Conservation (phyloP, 2,329 filamentous ascomycete species). For the Cryphonectria naterciae region DNA sequence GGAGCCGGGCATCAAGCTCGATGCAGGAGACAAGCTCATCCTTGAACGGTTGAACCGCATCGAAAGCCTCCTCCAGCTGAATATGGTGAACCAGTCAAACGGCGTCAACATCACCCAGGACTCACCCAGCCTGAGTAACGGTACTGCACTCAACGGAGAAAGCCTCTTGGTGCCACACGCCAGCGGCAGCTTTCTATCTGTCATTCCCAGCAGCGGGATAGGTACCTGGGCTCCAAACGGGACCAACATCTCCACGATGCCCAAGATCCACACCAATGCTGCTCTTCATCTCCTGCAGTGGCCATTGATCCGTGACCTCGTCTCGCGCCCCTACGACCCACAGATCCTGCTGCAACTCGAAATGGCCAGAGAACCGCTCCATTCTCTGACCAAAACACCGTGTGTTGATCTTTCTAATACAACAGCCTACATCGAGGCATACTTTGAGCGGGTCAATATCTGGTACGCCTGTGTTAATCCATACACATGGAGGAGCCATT, state of each 20-base stretch:
- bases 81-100: conserved; percentile 56
- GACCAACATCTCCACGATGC: conserved; percentile 82
- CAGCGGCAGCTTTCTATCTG: conserved; percentile 53
- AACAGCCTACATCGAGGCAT: conserved; percentile 74
- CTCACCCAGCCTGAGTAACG: conserved; percentile 68
- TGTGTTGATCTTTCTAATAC: conserved; percentile 76
- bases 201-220: conserved; percentile 66
- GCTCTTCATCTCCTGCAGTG: conserved; percentile 79
- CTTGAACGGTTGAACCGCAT: conserved; percentile 78
- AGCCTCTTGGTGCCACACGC: conserved; percentile 53
- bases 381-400: conserved; percentile 65
- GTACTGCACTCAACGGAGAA: conserved; percentile 59
- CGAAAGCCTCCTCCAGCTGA: conserved; percentile 77
- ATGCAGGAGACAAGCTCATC: conserved; percentile 85
- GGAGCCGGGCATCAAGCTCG: conserved; percentile 84
- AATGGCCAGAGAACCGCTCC: conserved; percentile 77
- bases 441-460: conserved; percentile 79
- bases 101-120: conserved; percentile 62
- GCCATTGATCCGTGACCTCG: conserved; percentile 78
- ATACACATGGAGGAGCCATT: conserved; percentile 77
- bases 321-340: conserved; percentile 77
- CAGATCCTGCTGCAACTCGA: conserved; percentile 82
- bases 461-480: conserved; percentile 89
- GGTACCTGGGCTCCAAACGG: conserved; percentile 68
- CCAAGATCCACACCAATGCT: conserved; percentile 81